Conservation (phyloP, 1,284 basidiomycete species). For the Golubevia sp. region DNA sequence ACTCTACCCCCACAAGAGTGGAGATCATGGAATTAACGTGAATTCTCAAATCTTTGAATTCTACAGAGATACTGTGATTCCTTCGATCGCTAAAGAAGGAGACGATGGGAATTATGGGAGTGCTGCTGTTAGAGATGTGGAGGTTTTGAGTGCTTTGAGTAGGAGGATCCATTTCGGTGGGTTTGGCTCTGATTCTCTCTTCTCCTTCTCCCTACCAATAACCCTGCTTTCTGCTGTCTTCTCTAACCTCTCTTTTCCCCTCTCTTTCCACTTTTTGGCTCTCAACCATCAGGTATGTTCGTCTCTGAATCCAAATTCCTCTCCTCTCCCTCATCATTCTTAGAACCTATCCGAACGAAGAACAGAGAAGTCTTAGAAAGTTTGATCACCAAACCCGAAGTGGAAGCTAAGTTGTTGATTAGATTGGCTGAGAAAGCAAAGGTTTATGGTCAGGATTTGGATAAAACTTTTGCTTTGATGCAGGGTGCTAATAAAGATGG, state of each 20-base stretch:
- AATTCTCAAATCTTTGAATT: constrained; percentile 87
- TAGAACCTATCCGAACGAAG: constrained; percentile 82
- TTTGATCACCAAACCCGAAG: constrained; percentile 94
- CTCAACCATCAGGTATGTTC: constrained; percentile 81
- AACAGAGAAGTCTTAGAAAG: constrained; percentile 75
- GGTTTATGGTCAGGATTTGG: constrained; percentile 89
- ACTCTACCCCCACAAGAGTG: constrained; percentile 73
- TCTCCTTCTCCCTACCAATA: neutral
- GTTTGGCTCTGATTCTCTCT: constrained; percentile 37
- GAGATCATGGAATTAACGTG: constrained; percentile 71
- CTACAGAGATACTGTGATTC: constrained; percentile 80
- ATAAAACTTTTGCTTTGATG: constrained; percentile 43
- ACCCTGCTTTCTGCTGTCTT: neutral
- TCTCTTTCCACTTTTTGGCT: neutral
- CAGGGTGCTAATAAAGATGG: constrained; percentile 66
- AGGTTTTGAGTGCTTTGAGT: constrained; percentile 89
- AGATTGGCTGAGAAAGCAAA: constrained; percentile 87
- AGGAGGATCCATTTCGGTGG: constrained; percentile 95
- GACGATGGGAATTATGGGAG: constrained; percentile 98
- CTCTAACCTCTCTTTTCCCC: constrained; percentile 2
- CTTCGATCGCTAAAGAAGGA: constrained; percentile 76
- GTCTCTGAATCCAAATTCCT: constrained; percentile 96
- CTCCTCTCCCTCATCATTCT: constrained; percentile 80
- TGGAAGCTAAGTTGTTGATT: constrained; percentile 84
- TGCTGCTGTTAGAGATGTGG: constrained; percentile 89